These are phyloP conservation scores for Celoporthe dispersa DNA, from an alignment of 2,329 filamentous ascomycete genomes.

Conservation along the genomic window DNA sequence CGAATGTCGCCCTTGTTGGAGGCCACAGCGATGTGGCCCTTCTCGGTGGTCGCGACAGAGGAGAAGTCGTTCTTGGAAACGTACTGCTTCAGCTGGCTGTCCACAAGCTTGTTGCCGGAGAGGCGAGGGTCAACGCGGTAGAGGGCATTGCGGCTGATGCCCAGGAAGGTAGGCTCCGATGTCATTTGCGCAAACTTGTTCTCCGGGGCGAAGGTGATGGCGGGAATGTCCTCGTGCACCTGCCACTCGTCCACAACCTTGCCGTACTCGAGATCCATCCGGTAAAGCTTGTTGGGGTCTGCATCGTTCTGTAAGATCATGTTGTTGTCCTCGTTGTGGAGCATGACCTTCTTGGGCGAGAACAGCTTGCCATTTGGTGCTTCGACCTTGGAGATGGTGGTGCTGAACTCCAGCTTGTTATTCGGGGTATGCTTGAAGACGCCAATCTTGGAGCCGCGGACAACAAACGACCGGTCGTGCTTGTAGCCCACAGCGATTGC, in stretches of 20 bases:
- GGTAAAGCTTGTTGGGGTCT: slow-evolving; percentile 89
- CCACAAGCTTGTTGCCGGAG: slow-evolving; percentile 88
- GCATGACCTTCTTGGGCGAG: slow-evolving; percentile 95
- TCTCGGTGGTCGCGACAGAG: slow-evolving; percentile 89
- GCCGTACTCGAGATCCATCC: slow-evolving; percentile 97
- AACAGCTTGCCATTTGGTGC: slow-evolving; percentile 87
- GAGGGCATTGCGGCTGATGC: slow-evolving; percentile 88
- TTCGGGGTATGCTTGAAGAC: slow-evolving; percentile 96
- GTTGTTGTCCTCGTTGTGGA: slow-evolving; percentile 87
- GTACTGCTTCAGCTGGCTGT: slow-evolving; percentile 93
- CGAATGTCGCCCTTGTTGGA: slow-evolving; percentile 97
- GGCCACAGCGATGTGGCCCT: slow-evolving; percentile 94
- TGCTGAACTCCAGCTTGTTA: slow-evolving; percentile 93
- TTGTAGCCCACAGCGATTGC: slow-evolving; percentile 96
- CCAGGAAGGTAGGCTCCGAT: slow-evolving; percentile 90
- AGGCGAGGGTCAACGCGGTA: slow-evolving; percentile 93
- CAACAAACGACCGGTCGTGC: slow-evolving; percentile 94
- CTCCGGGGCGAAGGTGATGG: slow-evolving; percentile 90
- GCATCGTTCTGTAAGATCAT: slow-evolving; percentile 84
- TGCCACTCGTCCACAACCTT: slow-evolving; percentile 99
- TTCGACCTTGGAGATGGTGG: slow-evolving; percentile 94
- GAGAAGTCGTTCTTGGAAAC: slow-evolving; percentile 97
- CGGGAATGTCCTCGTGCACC: slow-evolving; percentile 92
- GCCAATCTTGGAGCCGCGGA: slow-evolving; percentile 96
- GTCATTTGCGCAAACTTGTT: slow-evolving; percentile 99